Evolutionary conservation across 176 grass and related monocot species (phyloP).

Genomic region (Musa beccarii): DNA sequence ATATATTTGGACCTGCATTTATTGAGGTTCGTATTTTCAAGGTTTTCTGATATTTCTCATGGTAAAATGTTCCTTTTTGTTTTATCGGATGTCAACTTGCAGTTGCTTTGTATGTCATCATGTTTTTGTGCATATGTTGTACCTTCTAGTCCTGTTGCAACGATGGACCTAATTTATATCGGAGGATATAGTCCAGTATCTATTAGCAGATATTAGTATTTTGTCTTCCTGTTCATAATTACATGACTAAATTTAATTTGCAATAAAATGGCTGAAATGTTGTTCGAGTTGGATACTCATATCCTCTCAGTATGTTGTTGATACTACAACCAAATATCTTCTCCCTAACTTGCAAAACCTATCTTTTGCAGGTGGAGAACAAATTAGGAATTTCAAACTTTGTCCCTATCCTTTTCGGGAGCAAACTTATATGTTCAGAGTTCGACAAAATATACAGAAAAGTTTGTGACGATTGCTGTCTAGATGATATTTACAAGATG

Average conservation of each 20-base stretch:
- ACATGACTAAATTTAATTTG: background rate
- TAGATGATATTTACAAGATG: slow-evolving; percentile 3
- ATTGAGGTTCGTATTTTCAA: slow-evolving; percentile 44
- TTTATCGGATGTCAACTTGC: too few species aligned
- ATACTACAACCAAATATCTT: background rate
- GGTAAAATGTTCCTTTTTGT: too few species aligned
- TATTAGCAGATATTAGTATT: background rate
- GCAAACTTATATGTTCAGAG: slow-evolving; percentile 59
- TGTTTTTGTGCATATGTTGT: too few species aligned
- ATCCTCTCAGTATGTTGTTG: too few species aligned
- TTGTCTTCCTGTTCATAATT: background rate
- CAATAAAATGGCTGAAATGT: too few species aligned
- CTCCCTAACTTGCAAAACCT: background rate
- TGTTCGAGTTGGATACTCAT: too few species aligned
- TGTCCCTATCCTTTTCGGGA: slow-evolving; percentile 70
- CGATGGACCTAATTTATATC: too few species aligned
- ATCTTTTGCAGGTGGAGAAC: slow-evolving; percentile 65
- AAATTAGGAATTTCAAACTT: slow-evolving; percentile 80
- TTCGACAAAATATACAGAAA: slow-evolving; percentile 49
- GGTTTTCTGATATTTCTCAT: background rate
- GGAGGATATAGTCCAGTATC: background rate
- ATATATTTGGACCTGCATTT: slow-evolving; percentile 69
- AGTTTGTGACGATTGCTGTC: slow-evolving; percentile 22
- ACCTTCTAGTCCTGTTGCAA: too few species aligned
- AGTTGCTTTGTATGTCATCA: too few species aligned